Percentiles rank a stretch among this genome's conserved stretches.
phyloP scores from a whole-genome alignment of 495 filamentous ascomycete species.

The Chaetomium fimeti region DNA sequence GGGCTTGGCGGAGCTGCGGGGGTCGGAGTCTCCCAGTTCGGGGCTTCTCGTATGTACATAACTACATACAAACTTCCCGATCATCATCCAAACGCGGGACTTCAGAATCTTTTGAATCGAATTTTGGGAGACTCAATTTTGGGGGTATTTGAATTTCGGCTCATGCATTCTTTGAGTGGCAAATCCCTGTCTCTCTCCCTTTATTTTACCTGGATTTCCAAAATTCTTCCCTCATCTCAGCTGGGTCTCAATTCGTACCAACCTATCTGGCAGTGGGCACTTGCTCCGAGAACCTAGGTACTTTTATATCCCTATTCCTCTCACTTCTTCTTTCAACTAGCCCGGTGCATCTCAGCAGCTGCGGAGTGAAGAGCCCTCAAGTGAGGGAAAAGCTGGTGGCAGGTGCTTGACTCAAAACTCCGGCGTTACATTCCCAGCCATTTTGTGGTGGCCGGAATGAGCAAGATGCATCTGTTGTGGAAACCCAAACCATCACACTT shows the following conservation, averaged over 20 bases:
- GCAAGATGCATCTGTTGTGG: conserved; percentile 3
- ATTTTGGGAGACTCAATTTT: no score
- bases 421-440: neutral
- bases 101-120: no score
- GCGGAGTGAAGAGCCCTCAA: neutral
- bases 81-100: no score
- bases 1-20: neutral
- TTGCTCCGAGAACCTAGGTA: no score
- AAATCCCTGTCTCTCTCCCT: neutral
- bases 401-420: neutral
- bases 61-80: no score
- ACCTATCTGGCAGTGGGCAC: no score
- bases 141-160: neutral
- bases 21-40: no score
- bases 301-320: neutral
- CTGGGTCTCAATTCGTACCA: no score
- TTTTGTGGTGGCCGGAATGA: neutral
- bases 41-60: no score
- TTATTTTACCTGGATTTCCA: no score
- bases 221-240: neutral
- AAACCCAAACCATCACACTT: neutral
- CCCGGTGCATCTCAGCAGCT: neutral
- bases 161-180: neutral
- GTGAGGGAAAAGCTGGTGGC: neutral
- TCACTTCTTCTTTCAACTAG: neutral